Base-by-base conservation (phyloP, 352 stramenopile genomes). In the Proteromonas lacertae region DNA sequence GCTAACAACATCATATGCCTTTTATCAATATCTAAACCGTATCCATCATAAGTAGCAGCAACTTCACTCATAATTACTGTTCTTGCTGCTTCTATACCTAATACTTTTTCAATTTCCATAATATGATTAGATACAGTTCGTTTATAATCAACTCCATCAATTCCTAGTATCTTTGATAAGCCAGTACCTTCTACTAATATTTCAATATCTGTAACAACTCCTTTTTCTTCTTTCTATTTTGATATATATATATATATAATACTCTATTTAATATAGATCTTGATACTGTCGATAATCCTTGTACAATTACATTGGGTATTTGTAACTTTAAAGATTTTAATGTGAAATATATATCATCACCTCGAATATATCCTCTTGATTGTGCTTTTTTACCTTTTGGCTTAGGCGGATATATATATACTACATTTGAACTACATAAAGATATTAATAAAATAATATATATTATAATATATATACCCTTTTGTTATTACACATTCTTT, bases 111-210 rank as follows among this genome's bases (percentile, higher is more conserved):
- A 28, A 86, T 68, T 58, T 99, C 86, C 35, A 95, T 76, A 38
- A 99, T 88, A 53, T 99, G 81, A 62, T 99, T 99, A 8, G 81
- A 93, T 37, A 64, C 84, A 3, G 80, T 93, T 43, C 87, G 58
- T 9, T 67, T 53, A 19, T 76, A 81, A 52, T 95, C 80, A 14
- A 99, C 74, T 20, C 86, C 86, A 1, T 76, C 74, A 33, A 71
- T 84, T 18, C 79, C 81, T 74, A 99, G 95, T 1, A 99, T 86
- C 50, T 92, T 77, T 6, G 72, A 59, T 18, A 99, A 59, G 4
- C 82, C 82, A 44, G 92, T 93, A 23, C 88, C 88, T 56, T 99
- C 88, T 7, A 99, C 83, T 7, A 97, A 61, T 45, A 99, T 58
- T 96, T 78, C 42, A 93, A 92, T 22, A 54, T 48, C 45, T 75